Evolutionary conservation across 2,329 filamentous ascomycete genomes (phyloP), one percentile per base, ranked within the genome.

Genomic region (Xylaria sp.): DNA sequence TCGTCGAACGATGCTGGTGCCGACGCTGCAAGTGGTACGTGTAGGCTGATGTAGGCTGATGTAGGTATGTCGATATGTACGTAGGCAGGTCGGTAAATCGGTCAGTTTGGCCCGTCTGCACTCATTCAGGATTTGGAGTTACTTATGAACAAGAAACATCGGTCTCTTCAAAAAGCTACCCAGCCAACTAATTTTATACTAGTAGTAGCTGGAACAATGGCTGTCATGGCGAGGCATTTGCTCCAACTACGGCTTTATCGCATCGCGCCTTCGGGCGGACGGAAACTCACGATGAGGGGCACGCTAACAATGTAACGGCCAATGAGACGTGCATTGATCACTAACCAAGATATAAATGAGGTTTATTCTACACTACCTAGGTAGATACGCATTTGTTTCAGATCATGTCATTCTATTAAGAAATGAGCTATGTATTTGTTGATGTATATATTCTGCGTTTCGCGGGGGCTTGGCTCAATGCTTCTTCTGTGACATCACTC

Each of bases 271-370:
- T 70, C 68, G 68, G 68, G 41, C 68, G 65, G 60, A 59, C 65
- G 68, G 68, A 70, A 68, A 60, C 41, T 25, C 41, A 54, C 12
- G 44, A 54, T 59, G 67, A 70, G 67, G 67, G 67, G 67, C 67
- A 48, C 63, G 67, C 67, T 70, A 70, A 64, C 37, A 52, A 44
- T 20, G 52, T 20, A 58, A 44, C 41, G 32, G 39, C 65, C 57
- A 39, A 60, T 34, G 25, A 56, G 8, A 44, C 25, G 28, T 12
- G 20, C 20, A 41, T 8, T 12, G 37, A 28, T 58, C 39, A 58
- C 6, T 18, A 46, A 58, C 56, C 56, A 32, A 58, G n/a, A 48
- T 48, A 48, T 48, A 39, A 9, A 20, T 32, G 37, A 41, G 12
- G 20, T 54, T 34, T 20, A 54, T 34, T 18, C 37, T 46, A 1